Evolutionary conservation across 208 protist genomes (phyloP).

Genomic region (Leishmania major): DNA sequence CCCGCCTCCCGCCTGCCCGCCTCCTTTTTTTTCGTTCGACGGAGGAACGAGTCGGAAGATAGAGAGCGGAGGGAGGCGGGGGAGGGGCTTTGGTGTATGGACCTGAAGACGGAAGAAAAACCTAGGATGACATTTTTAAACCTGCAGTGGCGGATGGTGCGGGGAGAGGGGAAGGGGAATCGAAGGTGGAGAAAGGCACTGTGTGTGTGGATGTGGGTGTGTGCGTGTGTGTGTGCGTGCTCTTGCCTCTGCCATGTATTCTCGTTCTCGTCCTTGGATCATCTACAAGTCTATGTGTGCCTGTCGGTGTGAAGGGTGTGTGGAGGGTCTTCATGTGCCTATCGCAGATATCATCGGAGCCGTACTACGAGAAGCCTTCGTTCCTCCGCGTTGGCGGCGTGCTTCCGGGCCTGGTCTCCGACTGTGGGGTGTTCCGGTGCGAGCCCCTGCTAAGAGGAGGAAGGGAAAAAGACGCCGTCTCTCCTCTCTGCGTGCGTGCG

Average conservation of each 20-base stretch:
- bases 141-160: not conserved
- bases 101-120: not conserved
- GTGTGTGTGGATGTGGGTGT: not conserved
- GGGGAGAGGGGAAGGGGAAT: not conserved
- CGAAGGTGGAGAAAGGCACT: not conserved
- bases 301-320: not conserved
- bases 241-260: no score
- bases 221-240: not conserved
- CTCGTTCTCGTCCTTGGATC: no score
- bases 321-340: not conserved
- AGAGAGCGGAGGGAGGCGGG: not conserved
- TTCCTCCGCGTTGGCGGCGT: not conserved
- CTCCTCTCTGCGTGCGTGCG: not conserved
- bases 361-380: not conserved
- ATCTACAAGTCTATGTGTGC: not conserved
- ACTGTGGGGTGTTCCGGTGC: not conserved
- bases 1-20: no score
- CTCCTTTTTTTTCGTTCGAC: not conserved
- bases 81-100: not conserved
- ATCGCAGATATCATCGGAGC: not conserved
- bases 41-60: not conserved
- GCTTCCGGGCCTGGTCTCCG: not conserved
- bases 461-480: no score
- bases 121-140: not conserved
- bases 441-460: not conserved